Evolutionary conservation across 306 rosid genomes (phyloP).

Genomic region (Cucurbita argyrosperma): DNA sequence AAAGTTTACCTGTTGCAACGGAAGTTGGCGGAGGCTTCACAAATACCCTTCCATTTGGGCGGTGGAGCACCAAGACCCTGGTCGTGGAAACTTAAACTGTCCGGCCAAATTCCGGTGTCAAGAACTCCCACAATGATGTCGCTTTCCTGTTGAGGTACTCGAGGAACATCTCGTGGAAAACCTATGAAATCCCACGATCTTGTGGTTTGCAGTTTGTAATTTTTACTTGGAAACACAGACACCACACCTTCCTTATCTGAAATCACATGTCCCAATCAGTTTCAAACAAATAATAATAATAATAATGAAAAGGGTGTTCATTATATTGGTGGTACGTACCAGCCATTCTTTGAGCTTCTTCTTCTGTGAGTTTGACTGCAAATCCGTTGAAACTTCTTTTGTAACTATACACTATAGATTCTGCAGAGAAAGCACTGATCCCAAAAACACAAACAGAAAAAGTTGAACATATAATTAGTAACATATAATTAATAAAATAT

Average conservation of each 20-base stretch:
- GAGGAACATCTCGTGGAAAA: conserved; percentile 1
- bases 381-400: conserved; percentile 27
- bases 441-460: no score
- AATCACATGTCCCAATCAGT: no score
- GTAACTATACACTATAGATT: conserved; percentile 18
- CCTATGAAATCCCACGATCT: conserved; percentile 54
- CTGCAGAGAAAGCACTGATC: neutral
- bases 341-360: conserved; percentile 13
- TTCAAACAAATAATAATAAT: no score
- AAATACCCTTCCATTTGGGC: conserved; percentile 37
- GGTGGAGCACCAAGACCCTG: conserved; percentile 38
- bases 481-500: no score
- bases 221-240: conserved; percentile 30
- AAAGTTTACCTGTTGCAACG: conserved; percentile 28
- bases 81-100: conserved; percentile 24
- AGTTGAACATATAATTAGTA: no score
- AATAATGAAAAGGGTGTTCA: no score
- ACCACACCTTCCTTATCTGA: conserved; percentile 32
- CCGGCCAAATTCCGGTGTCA: conserved; percentile 44
- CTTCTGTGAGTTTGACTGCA: conserved; percentile 16
- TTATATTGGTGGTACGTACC: neutral
- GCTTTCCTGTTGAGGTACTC: conserved; percentile 15
- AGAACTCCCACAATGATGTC: conserved; percentile 30
- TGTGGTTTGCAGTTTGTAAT: conserved; percentile 29
- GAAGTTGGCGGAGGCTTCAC: conserved; percentile 20